Percentiles rank a stretch among this genome's conserved stretches.
These are phyloP conservation scores for Eucalyptus marginata DNA, from an alignment of 345 rosid genomes.

Conservation along the genomic window DNA sequence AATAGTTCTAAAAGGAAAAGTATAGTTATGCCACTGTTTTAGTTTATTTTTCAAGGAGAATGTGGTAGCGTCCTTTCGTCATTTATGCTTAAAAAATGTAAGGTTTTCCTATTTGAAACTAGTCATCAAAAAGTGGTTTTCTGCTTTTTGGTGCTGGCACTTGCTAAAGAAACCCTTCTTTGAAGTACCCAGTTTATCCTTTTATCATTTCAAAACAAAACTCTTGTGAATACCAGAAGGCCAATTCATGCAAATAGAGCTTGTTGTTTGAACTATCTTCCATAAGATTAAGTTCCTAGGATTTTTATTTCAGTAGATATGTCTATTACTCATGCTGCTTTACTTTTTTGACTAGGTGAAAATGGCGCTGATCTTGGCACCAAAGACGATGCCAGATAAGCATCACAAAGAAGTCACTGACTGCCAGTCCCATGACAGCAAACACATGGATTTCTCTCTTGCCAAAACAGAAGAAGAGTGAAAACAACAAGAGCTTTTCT, in stretches of 20 bases:
- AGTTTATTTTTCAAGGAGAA: neutral
- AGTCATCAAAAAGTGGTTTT: neutral
- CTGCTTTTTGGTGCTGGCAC: neutral
- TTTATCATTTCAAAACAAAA: too few relatives aligned
- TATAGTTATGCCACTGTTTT: neutral
- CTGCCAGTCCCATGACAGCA: slow-evolving; percentile 13
- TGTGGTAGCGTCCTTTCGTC: neutral
- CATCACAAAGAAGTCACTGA: too few relatives aligned
- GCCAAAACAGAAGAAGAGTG: slow-evolving; percentile 59
- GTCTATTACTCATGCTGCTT: neutral
- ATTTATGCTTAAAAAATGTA: neutral
- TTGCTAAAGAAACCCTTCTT: neutral
- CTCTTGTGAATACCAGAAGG: neutral
- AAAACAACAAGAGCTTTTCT: slow-evolving; percentile 15
- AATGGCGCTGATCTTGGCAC: slow-evolving; percentile 82
- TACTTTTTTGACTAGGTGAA: slow-evolving; percentile 17
- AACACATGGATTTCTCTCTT: slow-evolving; percentile 54
- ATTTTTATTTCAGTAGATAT: too few relatives aligned
- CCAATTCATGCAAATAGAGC: neutral
- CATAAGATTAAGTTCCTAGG: neutral
- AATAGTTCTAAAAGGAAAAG: too few relatives aligned
- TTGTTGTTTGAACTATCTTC: too few relatives aligned
- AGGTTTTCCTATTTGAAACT: neutral
- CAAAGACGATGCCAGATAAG: slow-evolving; percentile 16
- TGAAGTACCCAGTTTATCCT: neutral